A percentile compares a stretch with the other conserved stretches of the same genome.
Conservation (phyloP, 768 basidiomycete genomes). For the Leccinum sublutescens region DNA sequence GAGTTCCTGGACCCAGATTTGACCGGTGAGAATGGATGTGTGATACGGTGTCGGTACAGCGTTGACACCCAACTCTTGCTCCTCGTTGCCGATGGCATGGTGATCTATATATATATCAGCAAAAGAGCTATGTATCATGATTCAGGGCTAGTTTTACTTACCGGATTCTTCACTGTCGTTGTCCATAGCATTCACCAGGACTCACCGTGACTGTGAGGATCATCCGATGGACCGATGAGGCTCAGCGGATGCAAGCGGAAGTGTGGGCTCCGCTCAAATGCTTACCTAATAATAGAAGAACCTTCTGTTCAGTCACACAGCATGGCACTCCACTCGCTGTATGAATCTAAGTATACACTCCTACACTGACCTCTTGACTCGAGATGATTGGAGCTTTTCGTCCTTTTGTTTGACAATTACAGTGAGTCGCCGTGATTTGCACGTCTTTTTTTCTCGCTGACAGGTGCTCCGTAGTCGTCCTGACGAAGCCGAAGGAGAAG, state of each 20-base stretch:
- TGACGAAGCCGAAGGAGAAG: constrained; percentile 82
- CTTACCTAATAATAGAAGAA: too few species aligned
- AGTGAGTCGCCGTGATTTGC: constrained; percentile 43
- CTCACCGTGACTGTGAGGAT: not conserved
- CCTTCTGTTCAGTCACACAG: too few species aligned
- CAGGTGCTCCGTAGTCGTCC: constrained; percentile 57
- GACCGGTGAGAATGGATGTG: not conserved
- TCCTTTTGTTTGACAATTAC: constrained; percentile 95
- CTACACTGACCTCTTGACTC: too few species aligned
- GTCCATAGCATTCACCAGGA: not conserved
- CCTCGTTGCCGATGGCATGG: too few species aligned
- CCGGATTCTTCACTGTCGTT: not conserved
- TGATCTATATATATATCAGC: not conserved
- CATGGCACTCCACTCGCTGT: too few species aligned
- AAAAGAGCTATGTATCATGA: not conserved
- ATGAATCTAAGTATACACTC: too few species aligned
- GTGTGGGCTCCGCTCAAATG: too few species aligned
- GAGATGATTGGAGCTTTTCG: constrained; percentile 59
- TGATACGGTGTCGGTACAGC: too few species aligned
- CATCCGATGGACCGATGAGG: too few species aligned
- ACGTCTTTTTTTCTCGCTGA: constrained; percentile 9
- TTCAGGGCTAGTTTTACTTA: not conserved
- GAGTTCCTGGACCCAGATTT: not conserved
- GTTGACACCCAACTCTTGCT: too few species aligned
- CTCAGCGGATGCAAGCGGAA: too few species aligned